Base-by-base conservation (phyloP, 1,139 yeast genomes). In the Lodderomyces jiufengensis region DNA sequence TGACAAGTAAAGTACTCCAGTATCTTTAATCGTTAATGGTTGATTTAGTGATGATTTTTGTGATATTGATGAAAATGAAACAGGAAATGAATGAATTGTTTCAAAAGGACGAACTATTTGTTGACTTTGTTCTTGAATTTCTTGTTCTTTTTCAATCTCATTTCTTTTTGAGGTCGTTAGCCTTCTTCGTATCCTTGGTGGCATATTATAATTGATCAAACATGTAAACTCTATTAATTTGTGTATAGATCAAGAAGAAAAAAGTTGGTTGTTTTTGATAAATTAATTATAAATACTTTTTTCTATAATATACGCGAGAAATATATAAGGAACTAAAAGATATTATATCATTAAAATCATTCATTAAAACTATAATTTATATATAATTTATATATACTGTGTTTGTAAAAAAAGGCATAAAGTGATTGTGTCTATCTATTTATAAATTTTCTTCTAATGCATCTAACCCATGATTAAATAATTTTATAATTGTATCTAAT, bases 1-100 rank as follows among this genome's bases (percentile, higher is more conserved):
- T 1, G 97, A 82, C 33, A 81, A 73, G 47, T 82, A 82, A 20
- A 83, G 54, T 0, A 81, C 84, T 0, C 84, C 87, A 27, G 87
- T 72, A 49, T 87, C 95, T 49, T 78, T 78, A 4, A 84, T 70
- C 0, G 86, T 73, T 26, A 87, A 61, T 2, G 95, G 86, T 40
- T 77, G 76, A 31, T 76, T 75, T 24, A 87, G 61, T 9, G 40
- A 65, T 70, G 48, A 61, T 64, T 39, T 57, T 57, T 77, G 73
- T 31, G 88, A 86, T 0, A 92, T 85, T 9, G 60, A 57, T 21
- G 70, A 75, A 37, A 62, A 64, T 0, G 92, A 78, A 5, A 86
- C 73, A 0, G 96, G 96, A n/a, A 87, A 61, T 2, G 77, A 80
- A 28, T 81, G 76, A 3, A 80, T 64, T 7, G 79, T 72, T 46